Base-by-base conservation (phyloP, 176 grass and related monocot species). In the Avena atlantica region DNA sequence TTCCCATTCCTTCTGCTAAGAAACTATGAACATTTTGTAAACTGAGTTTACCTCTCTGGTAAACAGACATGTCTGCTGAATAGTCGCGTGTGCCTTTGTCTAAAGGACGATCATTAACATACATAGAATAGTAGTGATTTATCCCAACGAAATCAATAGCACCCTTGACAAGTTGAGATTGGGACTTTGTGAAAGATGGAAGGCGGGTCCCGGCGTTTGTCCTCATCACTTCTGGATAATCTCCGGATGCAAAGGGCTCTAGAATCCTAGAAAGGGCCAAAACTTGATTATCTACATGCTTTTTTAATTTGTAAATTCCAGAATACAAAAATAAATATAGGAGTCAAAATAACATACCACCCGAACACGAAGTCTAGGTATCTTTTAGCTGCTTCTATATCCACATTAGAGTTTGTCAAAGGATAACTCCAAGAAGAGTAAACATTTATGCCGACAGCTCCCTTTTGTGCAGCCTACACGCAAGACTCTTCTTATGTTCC, bases 391-490 rank as follows among this genome's bases (percentile, higher is more conserved):
- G 87, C 63, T 75, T 83, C 83, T 84, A 42, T 1, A 89, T 95
- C 93, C n/a, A 21, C 29, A 16, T 58, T 68, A 23, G 93, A 94
- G 62, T 88, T 82, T 5, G 93, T 85, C 24, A 88, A 78, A 29
- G 93, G 93, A 34, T 86, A 80, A 37, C 29, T 23, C 57, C 93
- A 91, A 75, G 63, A 88, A 10, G 81, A 37, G 78, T 92, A 94
- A 42, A 94, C 63, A 70, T 84, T 92, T 81, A 94, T 56, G 73
- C 93, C 93, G 14, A 92, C 70, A 53, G 57, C 42, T 73, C 93
- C 93, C 57, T 88, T 92, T 81, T 92, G 87, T 4, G 25, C 12
- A 31, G 70, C 87, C 87, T 92, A 56, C 52, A 60, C 66, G 57
- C 23, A 63, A 62, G 59, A 81, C 24, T 62, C 63, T 49, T 79